Evolutionary conservation across 805 yeast species (phyloP).

Genomic region (Wickerhamiella australiensis): DNA sequence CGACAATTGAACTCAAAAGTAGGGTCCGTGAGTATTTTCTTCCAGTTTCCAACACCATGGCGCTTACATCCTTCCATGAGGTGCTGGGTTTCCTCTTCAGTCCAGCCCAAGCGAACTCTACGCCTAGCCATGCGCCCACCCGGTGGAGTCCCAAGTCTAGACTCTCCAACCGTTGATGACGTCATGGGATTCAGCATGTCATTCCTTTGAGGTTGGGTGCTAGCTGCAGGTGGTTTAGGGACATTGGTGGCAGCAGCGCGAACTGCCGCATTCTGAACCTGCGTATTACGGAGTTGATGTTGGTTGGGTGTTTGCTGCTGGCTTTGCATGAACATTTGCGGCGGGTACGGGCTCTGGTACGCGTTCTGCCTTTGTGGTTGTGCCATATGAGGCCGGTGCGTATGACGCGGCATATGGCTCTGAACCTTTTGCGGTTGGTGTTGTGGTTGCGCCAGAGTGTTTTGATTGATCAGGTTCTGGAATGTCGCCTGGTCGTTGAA

Average conservation of each 20-base stretch:
- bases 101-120: conserved; percentile 32
- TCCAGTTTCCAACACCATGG: conserved; percentile 38
- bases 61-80: conserved; percentile 34
- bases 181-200: background rate
- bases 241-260: background rate
- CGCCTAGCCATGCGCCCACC: conserved; percentile 25
- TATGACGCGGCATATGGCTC: conserved; percentile 4
- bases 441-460: background rate
- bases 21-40: conserved; percentile 34
- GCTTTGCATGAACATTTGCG: conserved; percentile 6
- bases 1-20: conserved; percentile 32
- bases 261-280: conserved; percentile 6
- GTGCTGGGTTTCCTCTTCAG: conserved; percentile 33
- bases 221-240: background rate
- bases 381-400: conserved; percentile 6
- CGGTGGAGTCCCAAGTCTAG: conserved; percentile 6
- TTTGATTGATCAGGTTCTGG: conserved; percentile 15
- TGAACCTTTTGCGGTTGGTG: conserved; percentile 2
- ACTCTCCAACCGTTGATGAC: background rate
- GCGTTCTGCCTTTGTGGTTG: conserved; percentile 5
- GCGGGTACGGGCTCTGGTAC: conserved; percentile 2
- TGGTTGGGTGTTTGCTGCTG: background rate
- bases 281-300: background rate
- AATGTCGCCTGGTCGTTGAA: conserved; percentile 14
- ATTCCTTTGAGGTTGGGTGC: background rate